Base-by-base conservation (phyloP, 2,329 filamentous ascomycete species). In the Aspergillus eucalypticola region DNA sequence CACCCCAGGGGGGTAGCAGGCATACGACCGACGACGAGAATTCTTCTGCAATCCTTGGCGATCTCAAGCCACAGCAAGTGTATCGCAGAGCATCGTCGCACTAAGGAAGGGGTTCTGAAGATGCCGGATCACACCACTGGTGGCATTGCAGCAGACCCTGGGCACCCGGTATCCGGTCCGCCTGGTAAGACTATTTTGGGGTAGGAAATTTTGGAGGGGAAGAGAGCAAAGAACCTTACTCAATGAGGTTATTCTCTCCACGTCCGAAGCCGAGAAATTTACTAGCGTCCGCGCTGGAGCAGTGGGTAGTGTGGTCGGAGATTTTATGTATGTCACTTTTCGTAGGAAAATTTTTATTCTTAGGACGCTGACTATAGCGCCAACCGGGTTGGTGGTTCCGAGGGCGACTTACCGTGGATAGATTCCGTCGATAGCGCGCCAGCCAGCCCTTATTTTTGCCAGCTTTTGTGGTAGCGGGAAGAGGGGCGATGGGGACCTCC, bases 101-200 rank as follows among this genome's bases (percentile, higher is more conserved):
- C 53, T 55, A 55, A 21, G 11, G 53, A 44, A 54, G 53, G 41
- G 53, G 53, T 52, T 51, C 27, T 55, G 19, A 44, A 57, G 60
- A 62, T 60, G 49, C 62, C 60, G 62, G 62, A 62, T 64, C 62
- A 64, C 62, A 64, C 62, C 62, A 64, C 62, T 60, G 57, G 62
- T 54, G 38, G 54, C 54, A 60, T 62, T 48, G 58, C 27, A 50
- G 25, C 10, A 54, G 44, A 62, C 60, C 58, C 60, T 64, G 55
- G 52, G 54, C 50, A 38, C 51, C 62, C 62, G 60, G 57, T 54
- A 58, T 57, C 62, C 60, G 62, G 48, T 41, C 60, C 60, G 62
- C 38, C 52, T 35, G 57, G 51, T 46, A 52, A 48, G 27, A 53
- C 35, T 41, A 39, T 39, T 44, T 27, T 6, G 25, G 53, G 23